Evolutionary conservation across 73 alveolate genomes (phyloP), one percentile per base, ranked within the genome.

Genomic region (Paramecium caudatum): DNA sequence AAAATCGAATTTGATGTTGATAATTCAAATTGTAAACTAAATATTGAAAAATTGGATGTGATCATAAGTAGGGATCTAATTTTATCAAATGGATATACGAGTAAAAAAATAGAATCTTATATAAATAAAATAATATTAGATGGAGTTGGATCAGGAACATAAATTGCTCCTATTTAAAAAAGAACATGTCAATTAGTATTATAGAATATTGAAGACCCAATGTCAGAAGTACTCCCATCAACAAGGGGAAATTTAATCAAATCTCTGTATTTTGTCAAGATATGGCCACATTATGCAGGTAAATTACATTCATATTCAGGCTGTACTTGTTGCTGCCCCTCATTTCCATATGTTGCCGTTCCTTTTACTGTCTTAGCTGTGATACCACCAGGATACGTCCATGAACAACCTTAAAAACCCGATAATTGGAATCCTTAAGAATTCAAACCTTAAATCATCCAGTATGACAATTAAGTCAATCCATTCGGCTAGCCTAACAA

Each of bases 231-330:
- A 21, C 23, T 43, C 8, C 80, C 80, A 8, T 55, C 80, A 9
- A 55, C 80, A 55, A 55, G 46, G 12, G 80, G 80, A 23, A 55
- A 55, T 55, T 55, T 55, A 27, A 43, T 55, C 13, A 55, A 55
- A 10, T 55, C 80, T 19, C 30, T 43, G 30, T 55, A 55, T 43
- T 55, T 9, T 55, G 80, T 55, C 46, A 55, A 55, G 30, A 55
- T 55, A 9, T 3, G 9, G 23, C 80, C 80, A 19, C 23, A 55
- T 55, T 55, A 2, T 23, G 80, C 23, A 55, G 80, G 80, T 55
- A 55, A 27, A 23, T 4, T 2, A 0, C 12, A 3, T 0, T 10
- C 23, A 9, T 55, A 4, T 23, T 0, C 2, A 55, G 80, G 80
- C 13, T 55, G 80, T 9, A 55, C 46, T 9, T 55, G 80, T 55